Percentiles rank a stretch among this genome's conserved stretches.
Evolutionary conservation across 148 eudicot genomes (phyloP).

Genomic region (Cornus kousa): DNA sequence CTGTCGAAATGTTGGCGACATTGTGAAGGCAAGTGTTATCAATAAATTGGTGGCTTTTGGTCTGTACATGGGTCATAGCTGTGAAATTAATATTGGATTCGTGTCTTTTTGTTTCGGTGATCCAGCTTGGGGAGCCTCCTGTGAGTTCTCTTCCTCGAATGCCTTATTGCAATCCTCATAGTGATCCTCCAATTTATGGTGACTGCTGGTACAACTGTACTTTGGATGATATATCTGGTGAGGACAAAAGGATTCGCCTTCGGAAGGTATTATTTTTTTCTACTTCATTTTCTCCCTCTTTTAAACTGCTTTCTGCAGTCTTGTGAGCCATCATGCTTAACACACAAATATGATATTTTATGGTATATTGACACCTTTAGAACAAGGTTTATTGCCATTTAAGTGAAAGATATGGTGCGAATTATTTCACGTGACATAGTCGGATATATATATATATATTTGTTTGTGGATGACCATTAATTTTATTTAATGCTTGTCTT

Average conservation of each 20-base stretch:
- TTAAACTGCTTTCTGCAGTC: background rate
- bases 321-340: background rate
- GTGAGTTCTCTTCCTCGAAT: slow-evolving; percentile 46
- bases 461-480: background rate
- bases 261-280: slow-evolving; percentile 50
- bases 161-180: slow-evolving; percentile 75
- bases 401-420: slow-evolving; percentile 3
- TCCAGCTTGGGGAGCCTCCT: slow-evolving; percentile 92
- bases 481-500: background rate
- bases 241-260: slow-evolving; percentile 84
- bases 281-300: slow-evolving; percentile 5
- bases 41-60: slow-evolving; percentile 1
- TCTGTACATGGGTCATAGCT: background rate
- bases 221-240: slow-evolving; percentile 74
- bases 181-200: slow-evolving; percentile 73
- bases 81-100: slow-evolving; percentile 4
- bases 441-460: background rate
- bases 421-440: background rate
- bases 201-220: slow-evolving; percentile 99
- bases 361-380: background rate
- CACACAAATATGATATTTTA: background rate
- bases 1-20: slow-evolving; percentile 79
- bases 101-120: slow-evolving; percentile 9
- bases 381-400: background rate
- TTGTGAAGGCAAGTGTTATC: slow-evolving; percentile 68